Conservation (phyloP, 2,329 filamentous ascomycete species). For the Aphanocladium album region DNA sequence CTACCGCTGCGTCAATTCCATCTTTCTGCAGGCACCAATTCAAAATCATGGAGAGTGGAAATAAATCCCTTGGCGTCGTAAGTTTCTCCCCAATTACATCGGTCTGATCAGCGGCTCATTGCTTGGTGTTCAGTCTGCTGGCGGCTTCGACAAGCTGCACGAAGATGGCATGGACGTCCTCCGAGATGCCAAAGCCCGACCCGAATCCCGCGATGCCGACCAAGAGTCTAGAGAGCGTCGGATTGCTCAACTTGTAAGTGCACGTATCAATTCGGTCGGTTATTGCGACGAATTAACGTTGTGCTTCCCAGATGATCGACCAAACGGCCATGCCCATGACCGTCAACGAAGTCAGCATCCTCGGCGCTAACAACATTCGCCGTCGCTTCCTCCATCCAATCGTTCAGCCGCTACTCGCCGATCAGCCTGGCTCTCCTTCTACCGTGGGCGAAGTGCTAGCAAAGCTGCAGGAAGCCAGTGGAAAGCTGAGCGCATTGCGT, state of each 20-base stretch:
- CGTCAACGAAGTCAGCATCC: slow-evolving; percentile 77
- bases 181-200: slow-evolving; percentile 33
- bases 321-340: slow-evolving; percentile 85
- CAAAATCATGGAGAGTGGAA: background rate
- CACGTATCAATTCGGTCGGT: background rate
- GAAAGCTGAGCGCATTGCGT: slow-evolving; percentile 79
- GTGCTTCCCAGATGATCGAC: slow-evolving; percentile 43
- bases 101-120: background rate
- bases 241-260: slow-evolving; percentile 32
- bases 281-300: background rate
- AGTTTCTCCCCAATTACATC: slow-evolving; percentile 16
- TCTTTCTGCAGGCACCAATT: background rate
- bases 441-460: slow-evolving; percentile 75
- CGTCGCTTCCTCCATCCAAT: slow-evolving; percentile 76
- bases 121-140: slow-evolving; percentile 25
- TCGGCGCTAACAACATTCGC: slow-evolving; percentile 80
- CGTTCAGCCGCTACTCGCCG: slow-evolving; percentile 70
- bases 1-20: background rate
- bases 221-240: slow-evolving; percentile 36
- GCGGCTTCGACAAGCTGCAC: slow-evolving; percentile 36
- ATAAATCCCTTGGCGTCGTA: background rate
- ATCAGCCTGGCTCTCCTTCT: slow-evolving; percentile 60
- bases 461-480: slow-evolving; percentile 64
- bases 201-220: slow-evolving; percentile 31
- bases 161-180: slow-evolving; percentile 33